phyloP scores from a whole-genome alignment of 1,284 basidiomycete species.

The Trichosporon sp. region DNA sequence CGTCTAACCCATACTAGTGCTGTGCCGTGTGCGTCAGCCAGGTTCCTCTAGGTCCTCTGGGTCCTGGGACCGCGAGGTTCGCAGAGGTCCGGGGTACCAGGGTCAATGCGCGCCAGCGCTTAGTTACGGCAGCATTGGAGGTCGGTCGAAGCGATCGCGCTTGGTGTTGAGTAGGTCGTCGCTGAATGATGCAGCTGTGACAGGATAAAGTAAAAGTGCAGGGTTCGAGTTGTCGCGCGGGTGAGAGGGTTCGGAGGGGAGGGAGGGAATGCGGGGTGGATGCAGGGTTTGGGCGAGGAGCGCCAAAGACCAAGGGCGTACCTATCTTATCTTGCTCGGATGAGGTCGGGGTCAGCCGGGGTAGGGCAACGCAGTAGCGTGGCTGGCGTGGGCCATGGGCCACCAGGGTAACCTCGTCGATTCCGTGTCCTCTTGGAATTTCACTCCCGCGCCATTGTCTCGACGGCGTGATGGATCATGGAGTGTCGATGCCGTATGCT shows the following conservation, averaged over 20 bases:
- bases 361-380: not conserved
- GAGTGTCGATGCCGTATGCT: not conserved
- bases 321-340: not conserved
- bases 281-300: not conserved
- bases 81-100: too few relatives aligned
- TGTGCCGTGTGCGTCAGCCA: not conserved
- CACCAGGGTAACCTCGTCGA: not conserved
- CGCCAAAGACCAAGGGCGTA: not conserved
- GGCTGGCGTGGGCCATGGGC: not conserved
- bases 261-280: not conserved
- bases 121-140: not conserved
- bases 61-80: too few relatives aligned
- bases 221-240: not conserved
- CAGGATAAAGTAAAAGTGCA: slow-evolving; percentile 15
- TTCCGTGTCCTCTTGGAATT: not conserved
- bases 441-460: not conserved
- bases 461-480: too few relatives aligned
- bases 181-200: not conserved
- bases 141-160: not conserved
- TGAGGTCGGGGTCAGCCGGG: not conserved
- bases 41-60: too few relatives aligned
- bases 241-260: not conserved
- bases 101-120: not conserved
- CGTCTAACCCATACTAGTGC: not conserved
- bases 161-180: too few relatives aligned